Evolutionary conservation across 257 asterid species (phyloP).

Genomic region (Paraleonurus japonicus): DNA sequence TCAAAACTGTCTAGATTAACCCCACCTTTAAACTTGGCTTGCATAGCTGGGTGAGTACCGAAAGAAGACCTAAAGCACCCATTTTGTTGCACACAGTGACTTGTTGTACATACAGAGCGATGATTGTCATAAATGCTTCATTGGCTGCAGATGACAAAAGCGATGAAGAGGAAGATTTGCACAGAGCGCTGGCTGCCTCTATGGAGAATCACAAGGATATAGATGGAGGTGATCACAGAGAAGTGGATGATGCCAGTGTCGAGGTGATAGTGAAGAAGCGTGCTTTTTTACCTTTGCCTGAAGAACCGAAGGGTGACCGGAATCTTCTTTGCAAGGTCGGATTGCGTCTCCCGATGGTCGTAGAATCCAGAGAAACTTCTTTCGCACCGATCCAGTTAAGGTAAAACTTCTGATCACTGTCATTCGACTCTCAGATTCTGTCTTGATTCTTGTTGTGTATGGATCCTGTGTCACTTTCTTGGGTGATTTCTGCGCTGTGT

Average conservation of each 20-base stretch:
- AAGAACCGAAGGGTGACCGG: slow-evolving; percentile 80
- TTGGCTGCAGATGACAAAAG: slow-evolving; percentile 48
- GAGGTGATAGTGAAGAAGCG: slow-evolving; percentile 51
- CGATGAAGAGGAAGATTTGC: slow-evolving; percentile 63
- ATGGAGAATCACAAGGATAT: slow-evolving; percentile 59
- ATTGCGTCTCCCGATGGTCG: slow-evolving; percentile 97
- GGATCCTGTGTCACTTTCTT: neutral
- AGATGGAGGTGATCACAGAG: slow-evolving; percentile 32
- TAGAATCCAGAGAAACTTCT: slow-evolving; percentile 87
- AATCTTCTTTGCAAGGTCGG: slow-evolving; percentile 81
- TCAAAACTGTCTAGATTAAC: neutral
- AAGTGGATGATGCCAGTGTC: slow-evolving; percentile 35
- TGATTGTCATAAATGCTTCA: slow-evolving; percentile 15
- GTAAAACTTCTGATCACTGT: slow-evolving; percentile 28
- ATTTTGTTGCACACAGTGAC: neutral
- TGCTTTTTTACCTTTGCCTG: slow-evolving; percentile 75
- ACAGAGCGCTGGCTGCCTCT: slow-evolving; percentile 78
- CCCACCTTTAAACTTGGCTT: neutral
- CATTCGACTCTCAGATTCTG: neutral
- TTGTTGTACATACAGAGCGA: neutral
- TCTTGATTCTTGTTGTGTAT: neutral
- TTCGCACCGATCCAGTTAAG: slow-evolving; percentile 84
- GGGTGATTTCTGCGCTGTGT: neutral
- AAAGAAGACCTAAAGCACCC: neutral
- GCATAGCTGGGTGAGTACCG: neutral